phyloP scores from a whole-genome alignment of 345 rosid species.

The Passiflora organensis region DNA sequence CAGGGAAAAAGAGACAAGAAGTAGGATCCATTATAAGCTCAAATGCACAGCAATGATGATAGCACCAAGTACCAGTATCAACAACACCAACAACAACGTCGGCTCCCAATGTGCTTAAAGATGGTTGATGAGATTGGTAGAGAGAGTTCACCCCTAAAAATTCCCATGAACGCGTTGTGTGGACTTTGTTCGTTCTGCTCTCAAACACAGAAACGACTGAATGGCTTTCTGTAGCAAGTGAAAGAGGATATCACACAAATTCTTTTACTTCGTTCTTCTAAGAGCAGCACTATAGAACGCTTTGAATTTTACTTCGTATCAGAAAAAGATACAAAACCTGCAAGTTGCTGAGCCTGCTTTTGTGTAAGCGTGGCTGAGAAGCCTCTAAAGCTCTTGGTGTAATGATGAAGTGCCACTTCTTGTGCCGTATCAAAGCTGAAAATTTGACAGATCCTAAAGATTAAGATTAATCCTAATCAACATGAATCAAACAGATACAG shows the following conservation, averaged over 20 bases:
- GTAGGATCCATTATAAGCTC: neutral
- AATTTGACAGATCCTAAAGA: conserved; percentile 11
- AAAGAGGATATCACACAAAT: no score
- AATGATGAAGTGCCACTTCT: conserved; percentile 36
- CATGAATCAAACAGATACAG: no score
- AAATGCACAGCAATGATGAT: no score
- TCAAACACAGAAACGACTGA: conserved; percentile 37
- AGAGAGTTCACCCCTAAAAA: conserved; percentile 34
- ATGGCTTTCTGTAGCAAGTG: conserved; percentile 25
- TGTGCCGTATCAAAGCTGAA: conserved; percentile 34
- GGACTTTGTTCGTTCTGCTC: conserved; percentile 34
- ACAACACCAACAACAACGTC: conserved; percentile 40
- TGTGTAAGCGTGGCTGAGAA: conserved; percentile 46
- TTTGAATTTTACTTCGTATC: no score
- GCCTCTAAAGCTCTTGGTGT: conserved; percentile 47
- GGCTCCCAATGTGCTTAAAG: conserved; percentile 14
- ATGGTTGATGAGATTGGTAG: conserved; percentile 15
- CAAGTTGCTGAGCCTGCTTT: conserved; percentile 33
- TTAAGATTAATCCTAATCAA: no score
- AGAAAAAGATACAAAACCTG: conserved; percentile 11
- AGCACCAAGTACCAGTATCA: conserved; percentile 40
- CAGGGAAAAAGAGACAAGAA: neutral
- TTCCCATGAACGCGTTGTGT: conserved; percentile 50
- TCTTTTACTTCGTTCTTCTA: no score
- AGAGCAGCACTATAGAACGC: no score